Evolutionary conservation across 2,329 filamentous ascomycete genomes (phyloP).

Genomic region (Hypoxylon sp.): DNA sequence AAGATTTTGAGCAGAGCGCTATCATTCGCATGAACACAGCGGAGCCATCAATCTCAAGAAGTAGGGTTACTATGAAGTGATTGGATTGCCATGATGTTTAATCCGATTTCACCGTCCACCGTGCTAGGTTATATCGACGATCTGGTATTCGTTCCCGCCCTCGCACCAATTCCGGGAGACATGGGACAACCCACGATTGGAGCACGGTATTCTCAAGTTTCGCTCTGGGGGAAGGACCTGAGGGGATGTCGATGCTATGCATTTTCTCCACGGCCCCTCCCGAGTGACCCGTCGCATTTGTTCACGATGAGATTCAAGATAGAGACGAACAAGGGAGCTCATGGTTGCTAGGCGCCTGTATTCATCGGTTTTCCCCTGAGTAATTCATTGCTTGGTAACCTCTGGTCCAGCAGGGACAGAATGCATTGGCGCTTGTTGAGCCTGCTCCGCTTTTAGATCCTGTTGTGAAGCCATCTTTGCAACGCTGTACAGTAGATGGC

Average conservation of each 20-base stretch:
- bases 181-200: not conserved
- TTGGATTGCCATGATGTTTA: not conserved
- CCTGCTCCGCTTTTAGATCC: slow-evolving; percentile 9
- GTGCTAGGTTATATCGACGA: not conserved
- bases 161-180: not conserved
- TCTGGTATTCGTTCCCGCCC: not conserved
- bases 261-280: not conserved
- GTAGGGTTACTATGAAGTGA: not conserved
- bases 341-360: not conserved
- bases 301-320: not conserved
- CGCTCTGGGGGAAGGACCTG: not conserved
- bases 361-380: not conserved
- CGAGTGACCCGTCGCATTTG: not conserved
- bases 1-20: not conserved
- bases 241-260: not conserved
- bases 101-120: not conserved
- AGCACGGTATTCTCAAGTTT: not conserved
- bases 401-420: not conserved
- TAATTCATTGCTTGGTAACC: not conserved
- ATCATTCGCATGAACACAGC: not conserved
- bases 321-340: not conserved
- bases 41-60: not conserved
- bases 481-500: slow-evolving; percentile 26
- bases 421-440: slow-evolving; percentile 2
- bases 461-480: slow-evolving; percentile 5